Percentiles rank a stretch among this genome's conserved stretches.
Conservation (phyloP, 345 rosid species). For the Lumnitzera littorea region DNA sequence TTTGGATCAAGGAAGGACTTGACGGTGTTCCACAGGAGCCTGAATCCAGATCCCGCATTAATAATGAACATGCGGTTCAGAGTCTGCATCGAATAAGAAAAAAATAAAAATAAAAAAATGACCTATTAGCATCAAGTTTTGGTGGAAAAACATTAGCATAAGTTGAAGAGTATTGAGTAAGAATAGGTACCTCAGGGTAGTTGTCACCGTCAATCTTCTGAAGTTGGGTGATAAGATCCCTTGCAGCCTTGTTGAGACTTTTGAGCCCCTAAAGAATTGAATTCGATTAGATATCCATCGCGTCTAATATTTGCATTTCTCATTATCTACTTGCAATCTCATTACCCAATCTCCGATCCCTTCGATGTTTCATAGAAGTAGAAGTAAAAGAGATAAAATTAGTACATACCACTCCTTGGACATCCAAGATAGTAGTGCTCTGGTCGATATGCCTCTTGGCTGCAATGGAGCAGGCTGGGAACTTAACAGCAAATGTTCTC, state of each 20-base stretch:
- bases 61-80: constrained; percentile 40
- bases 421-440: constrained; percentile 84
- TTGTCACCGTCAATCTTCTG: constrained; percentile 46
- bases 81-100: constrained; percentile 16
- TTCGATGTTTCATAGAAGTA: constrained; percentile 34
- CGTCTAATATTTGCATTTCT: not conserved
- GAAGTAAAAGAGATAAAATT: constrained; percentile 3
- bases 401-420: constrained; percentile 80
- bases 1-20: constrained; percentile 41
- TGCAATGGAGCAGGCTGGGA: constrained; percentile 69
- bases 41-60: constrained; percentile 49
- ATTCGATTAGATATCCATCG: not conserved
- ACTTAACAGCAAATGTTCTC: constrained; percentile 56
- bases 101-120: too few species aligned
- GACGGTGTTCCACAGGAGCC: constrained; percentile 42
- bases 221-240: constrained; percentile 33
- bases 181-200: constrained; percentile 35
- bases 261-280: constrained; percentile 28
- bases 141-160: too few species aligned
- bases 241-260: constrained; percentile 31
- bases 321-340: too few species aligned
- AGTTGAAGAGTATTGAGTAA: not conserved
- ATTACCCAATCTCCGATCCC: too few species aligned
- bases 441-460: constrained; percentile 64
- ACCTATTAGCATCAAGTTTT: not conserved